These are phyloP conservation scores for Neurospora hispaniola DNA, from an alignment of 495 filamentous ascomycete genomes.

Conservation along the genomic window DNA sequence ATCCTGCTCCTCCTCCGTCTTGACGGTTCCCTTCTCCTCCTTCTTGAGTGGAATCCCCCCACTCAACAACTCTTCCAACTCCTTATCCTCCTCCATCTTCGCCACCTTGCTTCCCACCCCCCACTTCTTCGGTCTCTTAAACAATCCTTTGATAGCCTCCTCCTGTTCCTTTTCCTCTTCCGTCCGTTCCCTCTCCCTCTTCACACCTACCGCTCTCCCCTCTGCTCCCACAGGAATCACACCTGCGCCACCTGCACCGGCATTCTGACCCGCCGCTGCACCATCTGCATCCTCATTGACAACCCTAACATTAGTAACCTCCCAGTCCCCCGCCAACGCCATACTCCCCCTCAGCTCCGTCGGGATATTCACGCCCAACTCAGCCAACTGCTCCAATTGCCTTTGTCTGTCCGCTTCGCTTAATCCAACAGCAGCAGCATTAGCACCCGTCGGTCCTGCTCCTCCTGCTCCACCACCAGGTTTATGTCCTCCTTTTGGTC, in stretches of 20 bases:
- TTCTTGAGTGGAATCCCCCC: conserved; percentile 24
- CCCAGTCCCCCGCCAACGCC: conserved; percentile 88
- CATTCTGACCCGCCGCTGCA: neutral
- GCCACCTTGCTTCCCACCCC: conserved; percentile 58
- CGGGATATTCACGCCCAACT: conserved; percentile 78
- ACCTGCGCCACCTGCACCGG: neutral
- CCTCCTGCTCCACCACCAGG: neutral
- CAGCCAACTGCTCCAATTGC: conserved; percentile 78
- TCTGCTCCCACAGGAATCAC: conserved; percentile 20
- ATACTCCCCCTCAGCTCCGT: conserved; percentile 67
- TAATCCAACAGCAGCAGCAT: conserved; percentile 28
- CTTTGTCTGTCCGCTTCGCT: conserved; percentile 58
- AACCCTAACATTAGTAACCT: conserved; percentile 50
- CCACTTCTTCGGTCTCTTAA: conserved; percentile 57
- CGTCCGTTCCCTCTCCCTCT: conserved; percentile 53
- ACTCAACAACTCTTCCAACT: conserved; percentile 63
- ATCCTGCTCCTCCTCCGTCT: conserved; percentile 18
- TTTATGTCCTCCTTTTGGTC: neutral
- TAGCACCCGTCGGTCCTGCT: conserved; percentile 7
- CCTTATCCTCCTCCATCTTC: conserved; percentile 52
- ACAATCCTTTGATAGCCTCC: conserved; percentile 43
- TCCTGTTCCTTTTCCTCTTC: conserved; percentile 57
- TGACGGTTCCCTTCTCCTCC: conserved; percentile 19
- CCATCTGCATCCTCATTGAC: conserved; percentile 13
- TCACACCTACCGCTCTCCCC: conserved; percentile 47